Percentiles rank a stretch among this genome's conserved stretches.
phyloP scores from a whole-genome alignment of 768 basidiomycete genomes.

The Heimioporus sp. region DNA sequence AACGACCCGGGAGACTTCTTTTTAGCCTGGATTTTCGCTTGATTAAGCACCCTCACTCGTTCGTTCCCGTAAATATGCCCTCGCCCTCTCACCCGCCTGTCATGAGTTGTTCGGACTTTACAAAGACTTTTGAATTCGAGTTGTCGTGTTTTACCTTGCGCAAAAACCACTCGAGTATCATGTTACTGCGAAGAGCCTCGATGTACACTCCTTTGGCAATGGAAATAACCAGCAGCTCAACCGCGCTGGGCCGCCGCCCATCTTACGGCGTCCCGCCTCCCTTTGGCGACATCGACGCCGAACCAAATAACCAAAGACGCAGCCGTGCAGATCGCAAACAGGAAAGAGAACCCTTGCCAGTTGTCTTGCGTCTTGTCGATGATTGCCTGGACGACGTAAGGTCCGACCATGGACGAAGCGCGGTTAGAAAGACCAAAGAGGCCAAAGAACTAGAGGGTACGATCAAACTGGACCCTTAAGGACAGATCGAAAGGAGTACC shows the following conservation, averaged over 20 bases:
- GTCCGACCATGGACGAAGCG: constrained; percentile 85
- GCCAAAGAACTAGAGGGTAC: constrained; percentile 66
- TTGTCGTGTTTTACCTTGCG: too few species aligned
- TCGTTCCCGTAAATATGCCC: too few species aligned
- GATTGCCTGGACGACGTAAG: constrained; percentile 82
- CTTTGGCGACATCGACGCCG: constrained; percentile 60
- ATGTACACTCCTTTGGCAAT: too few species aligned
- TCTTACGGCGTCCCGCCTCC: constrained; percentile 55
- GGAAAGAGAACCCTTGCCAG: constrained; percentile 84
- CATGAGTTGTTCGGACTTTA: too few species aligned
- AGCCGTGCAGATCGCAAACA: constrained; percentile 65
- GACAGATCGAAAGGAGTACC: constrained; percentile 30
- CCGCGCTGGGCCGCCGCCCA: constrained; percentile 45
- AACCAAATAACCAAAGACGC: constrained; percentile 84
- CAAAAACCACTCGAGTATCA: too few species aligned
- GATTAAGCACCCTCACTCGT: too few species aligned
- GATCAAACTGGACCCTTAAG: neutral
- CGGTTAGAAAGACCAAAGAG: constrained; percentile 83
- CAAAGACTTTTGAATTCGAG: too few species aligned
- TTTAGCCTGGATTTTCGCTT: too few species aligned
- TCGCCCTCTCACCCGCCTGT: too few species aligned
- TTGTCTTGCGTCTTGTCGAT: constrained; percentile 70
- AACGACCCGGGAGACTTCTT: too few species aligned
- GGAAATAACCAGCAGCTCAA: neutral
- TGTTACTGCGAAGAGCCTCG: too few species aligned